Evolutionary conservation across 257 asterid genomes (phyloP).

Genomic region (Solanum virginianum): DNA sequence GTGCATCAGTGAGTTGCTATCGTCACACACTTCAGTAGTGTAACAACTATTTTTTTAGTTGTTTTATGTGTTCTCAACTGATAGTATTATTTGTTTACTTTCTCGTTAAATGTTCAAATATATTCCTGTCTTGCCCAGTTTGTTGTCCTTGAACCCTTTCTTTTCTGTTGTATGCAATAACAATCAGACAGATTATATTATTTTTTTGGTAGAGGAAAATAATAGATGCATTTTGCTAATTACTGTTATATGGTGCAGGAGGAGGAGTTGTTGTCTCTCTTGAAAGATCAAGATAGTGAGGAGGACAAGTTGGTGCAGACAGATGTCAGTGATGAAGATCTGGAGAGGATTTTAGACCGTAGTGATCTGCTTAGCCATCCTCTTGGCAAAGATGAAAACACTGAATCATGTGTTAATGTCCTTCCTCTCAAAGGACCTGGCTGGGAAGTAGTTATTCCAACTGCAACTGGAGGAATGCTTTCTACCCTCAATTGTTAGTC

Average conservation of each 20-base stretch:
- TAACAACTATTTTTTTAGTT: background rate
- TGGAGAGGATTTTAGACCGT: constrained; percentile 70
- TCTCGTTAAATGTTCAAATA: background rate
- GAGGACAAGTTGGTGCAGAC: constrained; percentile 83
- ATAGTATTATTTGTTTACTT: background rate
- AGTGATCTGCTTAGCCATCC: constrained; percentile 43
- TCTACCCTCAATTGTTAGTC: constrained; percentile 34
- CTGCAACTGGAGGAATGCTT: constrained; percentile 73
- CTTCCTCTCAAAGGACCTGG: constrained; percentile 91
- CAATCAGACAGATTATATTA: background rate
- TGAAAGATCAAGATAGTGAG: constrained; percentile 50
- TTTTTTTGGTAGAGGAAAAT: background rate
- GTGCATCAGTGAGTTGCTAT: background rate
- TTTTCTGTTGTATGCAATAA: background rate
- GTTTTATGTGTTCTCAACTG: background rate
- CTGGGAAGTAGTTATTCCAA: constrained; percentile 95
- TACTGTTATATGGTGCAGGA: constrained; percentile 29
- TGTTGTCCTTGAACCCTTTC: background rate
- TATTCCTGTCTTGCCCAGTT: background rate
- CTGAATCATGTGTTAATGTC: background rate
- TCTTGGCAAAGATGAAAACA: constrained; percentile 4
- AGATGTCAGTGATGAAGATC: constrained; percentile 65
- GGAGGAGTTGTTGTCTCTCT: constrained; percentile 75
- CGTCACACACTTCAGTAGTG: background rate
- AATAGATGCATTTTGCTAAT: background rate